Percentiles rank a stretch among this genome's conserved stretches.
phyloP scores from a whole-genome alignment of 2,329 filamentous ascomycete species.

The Coniella vitis region DNA sequence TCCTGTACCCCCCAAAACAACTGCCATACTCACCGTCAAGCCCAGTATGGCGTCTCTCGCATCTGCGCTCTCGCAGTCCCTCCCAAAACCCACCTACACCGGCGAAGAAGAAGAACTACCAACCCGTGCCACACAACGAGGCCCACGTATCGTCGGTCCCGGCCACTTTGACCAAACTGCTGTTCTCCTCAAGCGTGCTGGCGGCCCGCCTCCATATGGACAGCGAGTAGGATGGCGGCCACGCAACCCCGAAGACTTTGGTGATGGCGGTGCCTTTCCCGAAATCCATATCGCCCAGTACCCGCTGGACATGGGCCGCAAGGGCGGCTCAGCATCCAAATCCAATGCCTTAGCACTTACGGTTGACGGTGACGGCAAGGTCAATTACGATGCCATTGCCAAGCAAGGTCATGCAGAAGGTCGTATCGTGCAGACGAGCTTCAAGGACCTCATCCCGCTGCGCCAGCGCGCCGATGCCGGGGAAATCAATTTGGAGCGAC shows the following conservation, averaged over 20 bases:
- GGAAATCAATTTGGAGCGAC: constrained; percentile 79
- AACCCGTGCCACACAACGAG: constrained; percentile 63
- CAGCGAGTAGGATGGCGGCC: constrained; percentile 87
- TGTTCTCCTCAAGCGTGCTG: constrained; percentile 72
- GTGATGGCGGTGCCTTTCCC: constrained; percentile 92
- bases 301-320: constrained; percentile 88
- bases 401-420: constrained; percentile 78
- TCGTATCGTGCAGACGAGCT: constrained; percentile 86
- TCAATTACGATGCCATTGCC: constrained; percentile 95
- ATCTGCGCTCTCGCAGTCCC: constrained; percentile 66
- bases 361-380: constrained; percentile 84
- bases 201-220: constrained; percentile 75
- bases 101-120: constrained; percentile 81
- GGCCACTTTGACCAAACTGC: constrained; percentile 79
- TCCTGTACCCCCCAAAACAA: neutral
- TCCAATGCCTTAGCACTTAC: constrained; percentile 90
- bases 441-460: constrained; percentile 93
- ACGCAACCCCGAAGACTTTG: constrained; percentile 82
- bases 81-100: constrained; percentile 87
- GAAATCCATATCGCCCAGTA: constrained; percentile 93
- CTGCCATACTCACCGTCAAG: constrained; percentile 1
- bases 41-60: constrained; percentile 57
- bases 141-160: constrained; percentile 74
- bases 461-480: constrained; percentile 89
- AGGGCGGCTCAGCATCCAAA: constrained; percentile 50